Evolutionary conservation across 2,329 filamentous ascomycete species (phyloP), one percentile per base, ranked within the genome.

Genomic region (Clonostachys solani): DNA sequence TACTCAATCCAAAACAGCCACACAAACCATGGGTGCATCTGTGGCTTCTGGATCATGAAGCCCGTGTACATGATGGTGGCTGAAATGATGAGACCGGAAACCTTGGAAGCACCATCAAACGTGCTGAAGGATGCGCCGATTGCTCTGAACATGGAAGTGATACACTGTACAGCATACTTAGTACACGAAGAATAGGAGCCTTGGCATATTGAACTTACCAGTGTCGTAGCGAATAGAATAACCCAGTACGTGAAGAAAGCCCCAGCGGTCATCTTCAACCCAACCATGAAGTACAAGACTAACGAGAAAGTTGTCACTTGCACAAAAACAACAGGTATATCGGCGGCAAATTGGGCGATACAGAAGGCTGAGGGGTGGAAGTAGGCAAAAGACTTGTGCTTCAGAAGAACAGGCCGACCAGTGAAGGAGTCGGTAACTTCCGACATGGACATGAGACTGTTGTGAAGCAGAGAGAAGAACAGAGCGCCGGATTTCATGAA

Each of bases 401-500:
- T 83, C 42, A 77, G 60, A 5, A 84, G 58, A 12, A 84, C 72
- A 0, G 80, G 78, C 1, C 84, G 74, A 16, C 81, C 81, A 12
- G 64, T 69, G 54, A 83, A 87, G 0, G 80, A 81, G 29, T 80
- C 74, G 0, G 76, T 83, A 2, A 88, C 83, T 60, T 89, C 85
- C 2, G 81, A 76, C 72, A 87, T 80, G 18, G 81, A 74, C 2
- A 86, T 58, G 8, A 88, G 63, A 47, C 75, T 71, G 57, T 86
- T 83, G 61, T 78, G 83, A 0, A 88, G 66, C 1, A 87, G 67
- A 1, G 83, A 69, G 44, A 87, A 77, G 69, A 87, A 88, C 5
- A 84, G 64, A 0, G 82, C 75, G 45, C 84, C 85, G 0, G 75
- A 73, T 54, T 86, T 86, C 54, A 78, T 58, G 59, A 87, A 87